phyloP scores from a whole-genome alignment of 208 protist genomes.

The Leishmania braziliensis region DNA sequence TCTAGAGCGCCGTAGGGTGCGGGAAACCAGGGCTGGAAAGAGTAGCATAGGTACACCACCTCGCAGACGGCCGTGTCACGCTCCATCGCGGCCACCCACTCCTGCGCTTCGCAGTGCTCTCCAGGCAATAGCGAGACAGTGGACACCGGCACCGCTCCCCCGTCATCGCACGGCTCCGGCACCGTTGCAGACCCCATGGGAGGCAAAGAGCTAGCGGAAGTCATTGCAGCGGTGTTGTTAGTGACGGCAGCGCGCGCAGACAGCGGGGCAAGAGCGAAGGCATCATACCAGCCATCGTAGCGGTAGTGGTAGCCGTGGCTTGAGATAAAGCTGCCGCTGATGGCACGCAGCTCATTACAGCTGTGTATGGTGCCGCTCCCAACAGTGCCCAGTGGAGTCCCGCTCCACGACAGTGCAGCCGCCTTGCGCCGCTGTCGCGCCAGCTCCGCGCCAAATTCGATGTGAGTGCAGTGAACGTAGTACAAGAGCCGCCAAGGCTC shows the following conservation, averaged over 20 bases:
- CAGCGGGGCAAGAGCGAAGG: constrained; percentile 1
- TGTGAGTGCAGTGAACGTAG: constrained; percentile 51
- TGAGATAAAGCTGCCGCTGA: constrained; percentile 37
- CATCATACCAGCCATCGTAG: constrained; percentile 78
- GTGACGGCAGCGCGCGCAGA: background rate
- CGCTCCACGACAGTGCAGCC: constrained; percentile 26
- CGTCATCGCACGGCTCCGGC: background rate
- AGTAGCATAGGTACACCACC: constrained; percentile 67
- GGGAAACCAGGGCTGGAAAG: constrained; percentile 66
- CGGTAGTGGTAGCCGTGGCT: constrained; percentile 64
- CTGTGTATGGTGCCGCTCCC: constrained; percentile 31
- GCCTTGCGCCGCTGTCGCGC: constrained; percentile 20
- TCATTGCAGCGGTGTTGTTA: background rate
- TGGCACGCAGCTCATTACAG: constrained; percentile 34
- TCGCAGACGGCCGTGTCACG: constrained; percentile 62
- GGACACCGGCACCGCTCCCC: background rate
- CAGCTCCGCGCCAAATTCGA: constrained; percentile 37
- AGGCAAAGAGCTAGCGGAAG: background rate
- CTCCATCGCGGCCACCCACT: constrained; percentile 63
- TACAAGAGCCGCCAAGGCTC: constrained; percentile 42
- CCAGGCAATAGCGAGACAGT: background rate
- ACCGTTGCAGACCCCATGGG: background rate
- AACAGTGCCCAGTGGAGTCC: constrained; percentile 11
- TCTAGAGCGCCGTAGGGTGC: constrained; percentile 50
- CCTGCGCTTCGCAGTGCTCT: constrained; percentile 18